Evolutionary conservation across 2,329 filamentous ascomycete species (phyloP), one percentile per base, ranked within the genome.

Genomic region (Xylariaceae sp.): DNA sequence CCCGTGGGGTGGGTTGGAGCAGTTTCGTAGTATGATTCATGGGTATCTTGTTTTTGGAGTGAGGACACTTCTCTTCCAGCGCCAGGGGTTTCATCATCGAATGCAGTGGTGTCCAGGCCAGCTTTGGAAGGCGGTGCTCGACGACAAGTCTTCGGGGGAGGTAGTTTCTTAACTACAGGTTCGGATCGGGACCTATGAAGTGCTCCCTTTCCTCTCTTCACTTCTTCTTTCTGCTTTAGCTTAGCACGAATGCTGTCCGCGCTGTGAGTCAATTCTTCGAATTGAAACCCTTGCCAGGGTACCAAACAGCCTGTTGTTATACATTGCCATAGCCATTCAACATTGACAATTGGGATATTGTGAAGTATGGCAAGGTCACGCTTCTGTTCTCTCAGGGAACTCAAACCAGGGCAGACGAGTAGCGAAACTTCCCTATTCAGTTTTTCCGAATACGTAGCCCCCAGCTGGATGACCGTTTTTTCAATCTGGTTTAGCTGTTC

Each of bases 401-500:
- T 70, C 10, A 83, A 64, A 3, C 77, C 79, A 51, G 85, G 84
- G 67, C 87, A 91, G n/a, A 99, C 73, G 2, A 99, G 77, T 15
- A 97, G 77, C 11, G 88, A 91, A n/a, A 85, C 84, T 27, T 83
- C 81, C 0, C 82, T 75, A 3, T 85, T 87, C 36, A 97, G 81
- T 46, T 85, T 81, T 69, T 96, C 91, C 32, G 90, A 84, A 70
- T 96, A 97, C 10, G 74, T 84, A 9, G 88, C 94, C 6, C 94
- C 92, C 55, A 96, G 80, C 55, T 95, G 81, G 30, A 79, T 80
- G 21, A 96, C 80, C 2, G 88, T 79, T 70, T 91, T 92, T 18
- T 88, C 87, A 26, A 96, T 79, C 70, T 97, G 94, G 60, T 93
- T 80, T 8, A 96, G 80, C 64, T 97, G 91, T 49, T 96, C 87